phyloP scores from a whole-genome alignment of 371 early-diverging fungal genomes.

The Capillidium rhysosporum region DNA sequence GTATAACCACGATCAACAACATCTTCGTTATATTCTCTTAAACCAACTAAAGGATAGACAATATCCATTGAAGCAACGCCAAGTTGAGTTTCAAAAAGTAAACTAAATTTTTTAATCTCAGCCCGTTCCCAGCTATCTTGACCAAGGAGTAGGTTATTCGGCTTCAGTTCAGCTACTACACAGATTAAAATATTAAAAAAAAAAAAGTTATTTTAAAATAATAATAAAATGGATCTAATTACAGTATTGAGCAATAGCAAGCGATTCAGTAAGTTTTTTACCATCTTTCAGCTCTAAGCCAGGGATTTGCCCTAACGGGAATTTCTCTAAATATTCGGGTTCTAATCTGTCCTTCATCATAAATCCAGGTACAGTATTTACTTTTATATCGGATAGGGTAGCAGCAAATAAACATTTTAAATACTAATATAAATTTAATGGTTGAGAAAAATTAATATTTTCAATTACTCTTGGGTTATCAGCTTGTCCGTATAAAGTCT shows the following conservation, averaged over 20 bases:
- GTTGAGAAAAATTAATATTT: no score
- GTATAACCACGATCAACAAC: constrained; percentile 41
- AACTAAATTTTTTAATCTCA: constrained; percentile 52
- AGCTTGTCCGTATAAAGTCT: no score
- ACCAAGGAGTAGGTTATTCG: constrained; percentile 38
- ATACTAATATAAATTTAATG: no score
- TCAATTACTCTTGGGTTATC: no score
- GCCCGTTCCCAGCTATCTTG: constrained; percentile 45
- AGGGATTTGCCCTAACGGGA: constrained; percentile 34
- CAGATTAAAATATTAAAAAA: no score
- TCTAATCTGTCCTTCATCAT: constrained; percentile 10
- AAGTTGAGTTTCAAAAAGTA: constrained; percentile 37
- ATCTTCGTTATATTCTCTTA: constrained; percentile 43
- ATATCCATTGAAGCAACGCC: background rate
- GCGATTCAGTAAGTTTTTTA: constrained; percentile 45
- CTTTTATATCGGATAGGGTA: no score
- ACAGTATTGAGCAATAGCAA: constrained; percentile 78
- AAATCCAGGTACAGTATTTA: no score
- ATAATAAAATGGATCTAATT: constrained; percentile 10
- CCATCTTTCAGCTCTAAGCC: constrained; percentile 47
- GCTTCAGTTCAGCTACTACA: constrained; percentile 34
- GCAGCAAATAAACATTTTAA: no score
- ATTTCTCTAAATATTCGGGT: constrained; percentile 62
- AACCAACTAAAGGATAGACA: constrained; percentile 29
- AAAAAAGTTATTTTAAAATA: no score